These are phyloP conservation scores for Boletus vermiculosoides DNA, from an alignment of 768 basidiomycete species.

Conservation along the genomic window DNA sequence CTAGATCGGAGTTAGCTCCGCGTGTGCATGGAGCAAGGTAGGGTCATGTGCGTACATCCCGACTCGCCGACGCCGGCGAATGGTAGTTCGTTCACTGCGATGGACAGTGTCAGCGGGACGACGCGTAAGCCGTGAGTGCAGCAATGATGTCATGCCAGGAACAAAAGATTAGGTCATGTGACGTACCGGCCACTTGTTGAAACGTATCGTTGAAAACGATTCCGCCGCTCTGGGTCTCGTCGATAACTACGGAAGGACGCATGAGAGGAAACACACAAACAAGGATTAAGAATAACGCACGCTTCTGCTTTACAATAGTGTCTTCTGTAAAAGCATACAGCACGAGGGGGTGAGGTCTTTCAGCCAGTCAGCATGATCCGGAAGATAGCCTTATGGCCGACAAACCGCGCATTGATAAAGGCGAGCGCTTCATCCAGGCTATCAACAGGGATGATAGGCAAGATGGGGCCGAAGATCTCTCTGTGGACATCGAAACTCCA, in stretches of 20 bases:
- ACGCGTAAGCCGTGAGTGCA: constrained; percentile 7
- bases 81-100: constrained; percentile 40
- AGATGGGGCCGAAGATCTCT: constrained; percentile 72
- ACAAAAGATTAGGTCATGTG: background rate
- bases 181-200: constrained; percentile 49
- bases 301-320: constrained; percentile 36
- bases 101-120: background rate
- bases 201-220: constrained; percentile 61
- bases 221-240: constrained; percentile 55
- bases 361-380: constrained; percentile 4
- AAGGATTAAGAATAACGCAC: constrained; percentile 27
- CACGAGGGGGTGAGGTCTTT: constrained; percentile 57
- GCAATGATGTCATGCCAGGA: constrained; percentile 12
- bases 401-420: constrained; percentile 53
- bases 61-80: constrained; percentile 61
- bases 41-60: constrained; percentile 47
- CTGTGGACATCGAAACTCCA: constrained; percentile 33
- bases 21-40: background rate
- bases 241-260: constrained; percentile 41
- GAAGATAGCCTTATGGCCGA: background rate
- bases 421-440: constrained; percentile 53
- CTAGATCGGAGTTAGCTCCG: constrained; percentile 30
- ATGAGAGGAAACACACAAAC: constrained; percentile 1
- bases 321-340: constrained; percentile 63
- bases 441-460: constrained; percentile 62